Conservation (phyloP, 2,329 filamentous ascomycete species). For the Botrytis hyacinthi region DNA sequence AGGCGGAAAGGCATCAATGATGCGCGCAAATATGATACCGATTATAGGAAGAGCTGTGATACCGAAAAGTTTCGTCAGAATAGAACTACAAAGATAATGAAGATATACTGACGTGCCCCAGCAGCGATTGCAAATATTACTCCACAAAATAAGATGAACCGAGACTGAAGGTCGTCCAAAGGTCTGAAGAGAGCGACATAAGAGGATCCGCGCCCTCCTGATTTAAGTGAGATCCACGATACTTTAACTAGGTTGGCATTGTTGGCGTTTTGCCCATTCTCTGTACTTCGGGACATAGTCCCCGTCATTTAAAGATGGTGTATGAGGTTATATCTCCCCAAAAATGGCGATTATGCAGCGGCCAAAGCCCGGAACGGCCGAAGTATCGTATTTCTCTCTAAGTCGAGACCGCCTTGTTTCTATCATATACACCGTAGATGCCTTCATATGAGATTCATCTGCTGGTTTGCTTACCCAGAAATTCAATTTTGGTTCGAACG, state of each 20-base stretch:
- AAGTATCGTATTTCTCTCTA: not conserved
- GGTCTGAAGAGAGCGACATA: conserved; percentile 49
- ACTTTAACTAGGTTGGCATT: not conserved
- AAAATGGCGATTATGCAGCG: not conserved
- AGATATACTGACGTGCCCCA: not conserved
- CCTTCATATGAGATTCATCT: not conserved
- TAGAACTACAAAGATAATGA: not conserved
- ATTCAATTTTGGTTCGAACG: no score
- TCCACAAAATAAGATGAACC: conserved; percentile 42
- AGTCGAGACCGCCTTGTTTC: not conserved
- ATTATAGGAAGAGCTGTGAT: conserved; percentile 55
- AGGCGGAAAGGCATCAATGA: conserved; percentile 58
- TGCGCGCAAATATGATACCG: conserved; percentile 62
- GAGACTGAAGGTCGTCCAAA: conserved; percentile 43
- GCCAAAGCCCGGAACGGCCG: no score
- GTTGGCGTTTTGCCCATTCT: not conserved
- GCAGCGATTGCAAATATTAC: not conserved
- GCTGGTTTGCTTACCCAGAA: not conserved
- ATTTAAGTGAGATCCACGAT: not conserved
- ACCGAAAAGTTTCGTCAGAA: not conserved
- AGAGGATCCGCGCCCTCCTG: conserved; percentile 35
- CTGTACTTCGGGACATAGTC: not conserved
- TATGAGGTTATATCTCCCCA: not conserved
- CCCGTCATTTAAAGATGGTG: not conserved
- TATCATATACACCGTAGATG: not conserved